These are phyloP conservation scores for Sporothrix protearum DNA, from an alignment of 2,329 filamentous ascomycete species.

Conservation along the genomic window DNA sequence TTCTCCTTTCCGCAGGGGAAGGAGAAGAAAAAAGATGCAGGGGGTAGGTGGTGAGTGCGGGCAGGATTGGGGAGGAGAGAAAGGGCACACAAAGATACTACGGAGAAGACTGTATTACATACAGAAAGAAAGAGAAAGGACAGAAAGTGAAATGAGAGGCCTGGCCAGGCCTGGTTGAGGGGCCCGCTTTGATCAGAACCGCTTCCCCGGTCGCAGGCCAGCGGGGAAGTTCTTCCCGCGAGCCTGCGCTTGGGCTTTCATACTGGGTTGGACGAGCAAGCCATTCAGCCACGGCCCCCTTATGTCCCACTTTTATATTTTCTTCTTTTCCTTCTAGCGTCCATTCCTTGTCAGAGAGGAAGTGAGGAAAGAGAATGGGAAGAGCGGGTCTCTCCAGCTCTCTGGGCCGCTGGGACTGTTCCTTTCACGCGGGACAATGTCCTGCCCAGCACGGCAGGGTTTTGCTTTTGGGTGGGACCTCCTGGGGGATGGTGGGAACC, in stretches of 20 bases:
- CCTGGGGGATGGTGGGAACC: background rate
- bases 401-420: background rate
- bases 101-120: no score
- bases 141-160: background rate
- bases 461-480: background rate
- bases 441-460: background rate
- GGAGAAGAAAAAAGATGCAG: background rate
- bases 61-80: background rate
- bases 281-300: background rate
- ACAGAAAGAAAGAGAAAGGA: background rate
- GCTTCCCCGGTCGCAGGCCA: constrained; percentile 17
- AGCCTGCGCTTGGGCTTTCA: background rate
- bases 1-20: background rate
- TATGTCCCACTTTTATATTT: background rate
- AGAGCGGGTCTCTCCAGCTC: background rate
- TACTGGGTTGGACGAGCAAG: background rate
- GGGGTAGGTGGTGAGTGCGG: background rate
- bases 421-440: background rate
- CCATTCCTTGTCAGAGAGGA: background rate
- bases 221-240: constrained; percentile 8
- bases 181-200: background rate
- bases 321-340: constrained; percentile 15
- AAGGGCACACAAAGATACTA: background rate
- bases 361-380: background rate
- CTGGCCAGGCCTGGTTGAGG: background rate